Evolutionary conservation across 208 protist genomes (phyloP).

Genomic region (Crithidia bombi): DNA sequence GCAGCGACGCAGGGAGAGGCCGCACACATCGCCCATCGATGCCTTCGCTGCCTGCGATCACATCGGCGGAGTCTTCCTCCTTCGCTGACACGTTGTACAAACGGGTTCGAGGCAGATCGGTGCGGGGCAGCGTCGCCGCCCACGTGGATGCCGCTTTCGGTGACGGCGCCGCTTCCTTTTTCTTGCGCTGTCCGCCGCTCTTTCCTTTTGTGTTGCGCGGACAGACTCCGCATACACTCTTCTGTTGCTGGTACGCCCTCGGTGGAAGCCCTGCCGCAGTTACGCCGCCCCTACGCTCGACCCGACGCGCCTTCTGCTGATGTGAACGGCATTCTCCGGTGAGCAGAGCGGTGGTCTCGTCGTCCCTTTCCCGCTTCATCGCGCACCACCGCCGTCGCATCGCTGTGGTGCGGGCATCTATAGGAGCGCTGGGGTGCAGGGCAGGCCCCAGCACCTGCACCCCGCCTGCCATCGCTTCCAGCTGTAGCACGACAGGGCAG

Average conservation of each 20-base stretch:
- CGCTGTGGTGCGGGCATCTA: background rate
- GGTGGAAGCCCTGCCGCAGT: background rate
- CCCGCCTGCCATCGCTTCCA: slow-evolving; percentile 53
- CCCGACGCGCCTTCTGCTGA: background rate
- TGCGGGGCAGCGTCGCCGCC: slow-evolving; percentile 10
- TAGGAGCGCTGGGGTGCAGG: slow-evolving; percentile 30
- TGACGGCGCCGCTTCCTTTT: background rate
- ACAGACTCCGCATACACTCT: too few species aligned
- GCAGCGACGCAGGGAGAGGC: slow-evolving; percentile 4
- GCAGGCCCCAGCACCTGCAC: slow-evolving; percentile 74
- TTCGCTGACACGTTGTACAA: slow-evolving; percentile 12
- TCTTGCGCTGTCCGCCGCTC: background rate
- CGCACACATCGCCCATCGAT: background rate
- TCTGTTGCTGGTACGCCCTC: background rate
- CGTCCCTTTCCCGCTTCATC: slow-evolving; percentile 5
- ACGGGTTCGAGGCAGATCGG: slow-evolving; percentile 22
- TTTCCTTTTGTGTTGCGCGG: background rate
- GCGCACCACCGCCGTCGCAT: background rate
- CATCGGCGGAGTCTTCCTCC: background rate
- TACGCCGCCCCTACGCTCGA: background rate
- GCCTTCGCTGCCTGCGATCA: background rate
- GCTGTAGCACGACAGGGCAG: slow-evolving; percentile 65
- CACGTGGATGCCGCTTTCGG: background rate
- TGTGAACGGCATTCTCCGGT: background rate
- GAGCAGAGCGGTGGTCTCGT: background rate